Evolutionary conservation across 257 asterid genomes (phyloP).

Genomic region (Rehmannia glutinosa): DNA sequence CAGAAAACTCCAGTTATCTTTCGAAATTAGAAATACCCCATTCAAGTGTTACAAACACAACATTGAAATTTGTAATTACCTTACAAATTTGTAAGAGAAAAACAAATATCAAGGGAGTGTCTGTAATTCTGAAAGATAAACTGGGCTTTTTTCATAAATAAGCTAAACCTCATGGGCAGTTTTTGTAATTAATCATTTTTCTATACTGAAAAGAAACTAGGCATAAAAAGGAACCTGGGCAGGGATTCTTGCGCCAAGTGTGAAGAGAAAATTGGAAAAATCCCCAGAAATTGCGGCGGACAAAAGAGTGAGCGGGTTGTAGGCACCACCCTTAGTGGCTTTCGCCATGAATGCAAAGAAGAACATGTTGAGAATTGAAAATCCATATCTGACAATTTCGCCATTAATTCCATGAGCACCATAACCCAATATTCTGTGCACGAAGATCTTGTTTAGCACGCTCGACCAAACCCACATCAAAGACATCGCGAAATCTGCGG

Average conservation of each 20-base stretch:
- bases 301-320: conserved; percentile 75
- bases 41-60: too few relatives aligned
- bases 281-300: conserved; percentile 66
- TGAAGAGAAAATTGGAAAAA: conserved; percentile 42
- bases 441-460: conserved; percentile 59
- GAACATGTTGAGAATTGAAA: conserved; percentile 56
- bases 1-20: too few relatives aligned
- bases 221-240: conserved; percentile 26
- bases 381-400: conserved; percentile 40
- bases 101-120: too few relatives aligned
- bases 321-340: conserved; percentile 59
- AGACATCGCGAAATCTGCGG: conserved; percentile 66
- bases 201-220: too few relatives aligned
- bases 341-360: conserved; percentile 51
- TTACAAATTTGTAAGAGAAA: too few relatives aligned
- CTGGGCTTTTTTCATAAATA: too few relatives aligned
- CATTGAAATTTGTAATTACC: too few relatives aligned
- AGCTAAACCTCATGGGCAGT: too few relatives aligned
- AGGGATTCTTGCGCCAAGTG: conserved; percentile 41
- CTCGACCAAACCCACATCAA: conserved; percentile 88
- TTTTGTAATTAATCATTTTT: too few relatives aligned
- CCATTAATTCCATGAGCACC: conserved; percentile 42
- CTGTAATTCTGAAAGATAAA: too few relatives aligned
- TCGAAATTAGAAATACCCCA: too few relatives aligned
- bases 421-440: conserved; percentile 42